phyloP scores from a whole-genome alignment of 192 early-diverging fungal genomes.

The Gaertneriomyces semiglobifer region DNA sequence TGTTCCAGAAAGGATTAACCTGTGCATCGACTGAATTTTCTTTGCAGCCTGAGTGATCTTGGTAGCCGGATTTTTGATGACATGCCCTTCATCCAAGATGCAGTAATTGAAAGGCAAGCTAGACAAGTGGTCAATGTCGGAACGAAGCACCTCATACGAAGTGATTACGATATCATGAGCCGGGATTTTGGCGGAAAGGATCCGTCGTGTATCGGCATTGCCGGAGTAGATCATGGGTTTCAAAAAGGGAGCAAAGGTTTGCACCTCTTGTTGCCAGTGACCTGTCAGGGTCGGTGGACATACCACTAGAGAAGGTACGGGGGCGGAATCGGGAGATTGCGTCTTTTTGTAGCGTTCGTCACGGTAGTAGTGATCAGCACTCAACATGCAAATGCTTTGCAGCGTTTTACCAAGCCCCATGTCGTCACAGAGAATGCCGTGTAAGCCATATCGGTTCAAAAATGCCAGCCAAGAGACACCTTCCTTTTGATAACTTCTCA shows the following conservation, averaged over 20 bases:
- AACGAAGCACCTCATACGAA: slow-evolving; percentile 95
- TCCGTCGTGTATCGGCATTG: slow-evolving; percentile 68
- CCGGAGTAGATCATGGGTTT: slow-evolving; percentile 85
- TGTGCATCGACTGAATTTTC: slow-evolving; percentile 74
- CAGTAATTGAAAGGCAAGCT: slow-evolving; percentile 86
- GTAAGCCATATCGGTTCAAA: slow-evolving; percentile 91
- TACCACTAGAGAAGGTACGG: slow-evolving; percentile 84
- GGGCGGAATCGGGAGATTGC: slow-evolving; percentile 59
- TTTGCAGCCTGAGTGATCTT: slow-evolving; percentile 94
- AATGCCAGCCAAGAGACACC: slow-evolving; percentile 99
- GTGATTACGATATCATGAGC: slow-evolving; percentile 78
- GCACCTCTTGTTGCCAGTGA: slow-evolving; percentile 95
- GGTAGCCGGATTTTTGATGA: slow-evolving; percentile 93
- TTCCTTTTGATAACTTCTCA: slow-evolving; percentile 96
- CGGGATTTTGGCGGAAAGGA: slow-evolving; percentile 58
- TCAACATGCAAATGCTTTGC: slow-evolving; percentile 93
- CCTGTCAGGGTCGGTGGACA: slow-evolving; percentile 93
- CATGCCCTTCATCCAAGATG: slow-evolving; percentile 96
- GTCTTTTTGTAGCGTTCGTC: slow-evolving; percentile 52
- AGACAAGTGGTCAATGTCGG: slow-evolving; percentile 83
- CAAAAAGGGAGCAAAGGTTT: slow-evolving; percentile 71
- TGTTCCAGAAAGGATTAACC: slow-evolving; percentile 93
- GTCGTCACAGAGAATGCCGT: slow-evolving; percentile 97
- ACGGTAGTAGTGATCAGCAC: slow-evolving; percentile 80
- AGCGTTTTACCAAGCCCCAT: slow-evolving; percentile 99